Base-by-base conservation (phyloP, 1,284 basidiomycete genomes). In the Violaceomyces palustris region DNA sequence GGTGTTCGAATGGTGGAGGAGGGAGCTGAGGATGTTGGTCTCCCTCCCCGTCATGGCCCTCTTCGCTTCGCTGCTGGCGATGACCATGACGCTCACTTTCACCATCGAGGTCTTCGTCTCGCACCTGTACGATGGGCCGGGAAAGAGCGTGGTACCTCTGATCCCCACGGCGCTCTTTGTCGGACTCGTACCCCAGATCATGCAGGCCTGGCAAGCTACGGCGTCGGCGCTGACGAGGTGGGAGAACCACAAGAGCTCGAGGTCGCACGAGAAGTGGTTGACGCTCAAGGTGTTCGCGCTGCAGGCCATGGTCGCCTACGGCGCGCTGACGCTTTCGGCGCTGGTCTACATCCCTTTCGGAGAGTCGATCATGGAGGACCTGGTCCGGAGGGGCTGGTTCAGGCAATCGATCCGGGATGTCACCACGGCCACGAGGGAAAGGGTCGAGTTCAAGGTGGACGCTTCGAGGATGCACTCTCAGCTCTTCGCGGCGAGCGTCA, bases 401-500 rank as follows among this genome's bases (percentile, higher is more conserved):
- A 42, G 51, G 3, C 35, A 57, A 23, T 39, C 56, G 9, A 57
- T 72, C 18, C 46, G 50, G 14, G 28, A 47, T 6, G 61, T 70
- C 1, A 51, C 60, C n/a, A n/a, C n/a, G n/a, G n/a, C 17, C 42
- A 36, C 10, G 41, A 63, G 12, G 73, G 74, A 19, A 52, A 69
- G 17, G 3, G 43, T 66, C 19, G 42, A 64, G 11, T 75, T 77
- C 53, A 61, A 69, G 35, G 77, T 50, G 77, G 78, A 79, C 54
- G 70, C 77, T n/a, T 79, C 69, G 17, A 79, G 92, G 40, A 79
- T 98, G 53, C 82, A 86, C 73, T 83, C 86, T 37, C 90, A 97
- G 78, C 85, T 98, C 79, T 96, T 96, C 73, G 91, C 93, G 11
- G 88, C 86, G 72, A 86, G 84, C 26, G 89, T 97, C 3, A 97